Evolutionary conservation across 2,329 filamentous ascomycete genomes (phyloP), one percentile per base, ranked within the genome.

Genomic region (Blumeria hordei): DNA sequence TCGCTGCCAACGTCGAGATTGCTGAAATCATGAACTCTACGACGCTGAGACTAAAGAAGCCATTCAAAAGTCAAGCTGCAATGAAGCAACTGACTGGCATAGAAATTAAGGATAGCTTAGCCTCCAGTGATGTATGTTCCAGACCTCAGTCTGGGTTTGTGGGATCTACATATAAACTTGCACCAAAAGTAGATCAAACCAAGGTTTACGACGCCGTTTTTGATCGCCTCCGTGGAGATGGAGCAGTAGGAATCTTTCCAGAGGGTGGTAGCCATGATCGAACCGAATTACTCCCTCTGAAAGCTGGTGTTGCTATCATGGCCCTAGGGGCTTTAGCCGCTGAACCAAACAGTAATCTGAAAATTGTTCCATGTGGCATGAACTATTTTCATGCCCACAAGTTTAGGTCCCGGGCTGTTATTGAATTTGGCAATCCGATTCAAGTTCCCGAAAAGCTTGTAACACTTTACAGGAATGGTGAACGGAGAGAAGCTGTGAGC

Each of bases 261-360:
- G 90, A 98, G 69, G 90, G 90, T 61, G 90, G 90, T 63, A 95
- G 88, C 66, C 90, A 96, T 69, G 90, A 96, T 67, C 81, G 90
- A 58, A 88, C 90, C 0, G 87, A 94, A 65, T 74, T 96, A 49
- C 74, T 96, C 44, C 90, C 92, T 21, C 73, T 96, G 59, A 96
- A 96, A 75, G 58, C 59, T 36, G 59, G 59, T 39, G 54, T 58
- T 28, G 57, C 57, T 8, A 58, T 58, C 21, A 58, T 58, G 52
- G 57, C 90, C 11, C 75, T 96, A 32, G 90, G 88, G 34, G 83
- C 90, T 1, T 73, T 96, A 54, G 86, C 85, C 4, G 80, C 86
- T 58, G 78, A 87, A 59, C 54, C 54, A 9, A 44, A 81, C 96
- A 87, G 88, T 1, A 74, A 88, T 60, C 72, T 96, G 57, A 92